phyloP scores from a whole-genome alignment of 768 basidiomycete species.

The Tubosaeta sp. region DNA sequence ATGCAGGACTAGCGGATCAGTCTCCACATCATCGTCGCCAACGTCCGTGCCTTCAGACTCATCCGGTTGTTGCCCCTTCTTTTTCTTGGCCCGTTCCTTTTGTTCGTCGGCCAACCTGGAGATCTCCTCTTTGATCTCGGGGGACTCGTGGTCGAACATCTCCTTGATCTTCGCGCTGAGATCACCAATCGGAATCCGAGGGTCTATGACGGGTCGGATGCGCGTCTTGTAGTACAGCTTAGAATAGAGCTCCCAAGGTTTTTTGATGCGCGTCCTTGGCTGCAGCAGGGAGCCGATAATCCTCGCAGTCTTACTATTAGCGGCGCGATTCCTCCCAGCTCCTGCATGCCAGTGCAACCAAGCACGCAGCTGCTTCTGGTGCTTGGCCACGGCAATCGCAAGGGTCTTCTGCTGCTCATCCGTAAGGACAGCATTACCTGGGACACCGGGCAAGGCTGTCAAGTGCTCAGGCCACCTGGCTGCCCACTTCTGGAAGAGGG shows the following conservation, averaged over 20 bases:
- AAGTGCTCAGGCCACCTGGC: not conserved
- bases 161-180: not conserved
- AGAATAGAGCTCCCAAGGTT: not conserved
- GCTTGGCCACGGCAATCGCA: not conserved
- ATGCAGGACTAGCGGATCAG: too few relatives aligned
- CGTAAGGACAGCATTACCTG: not conserved
- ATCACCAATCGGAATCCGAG: not conserved
- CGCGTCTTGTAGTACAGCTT: not conserved
- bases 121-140: not conserved
- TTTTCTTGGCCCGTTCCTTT: not conserved
- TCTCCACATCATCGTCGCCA: too few relatives aligned
- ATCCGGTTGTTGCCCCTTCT: too few relatives aligned
- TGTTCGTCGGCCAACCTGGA: not conserved
- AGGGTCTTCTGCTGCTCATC: not conserved
- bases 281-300: not conserved
- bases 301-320: not conserved
- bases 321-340: not conserved
- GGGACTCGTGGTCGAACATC: not conserved
- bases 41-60: too few relatives aligned
- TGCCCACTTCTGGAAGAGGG: not conserved
- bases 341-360: not conserved
- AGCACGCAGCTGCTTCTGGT: not conserved
- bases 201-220: not conserved
- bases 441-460: not conserved
- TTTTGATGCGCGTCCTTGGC: not conserved